phyloP scores from a whole-genome alignment of 1,284 basidiomycete species.

The Ustilago sp. region DNA sequence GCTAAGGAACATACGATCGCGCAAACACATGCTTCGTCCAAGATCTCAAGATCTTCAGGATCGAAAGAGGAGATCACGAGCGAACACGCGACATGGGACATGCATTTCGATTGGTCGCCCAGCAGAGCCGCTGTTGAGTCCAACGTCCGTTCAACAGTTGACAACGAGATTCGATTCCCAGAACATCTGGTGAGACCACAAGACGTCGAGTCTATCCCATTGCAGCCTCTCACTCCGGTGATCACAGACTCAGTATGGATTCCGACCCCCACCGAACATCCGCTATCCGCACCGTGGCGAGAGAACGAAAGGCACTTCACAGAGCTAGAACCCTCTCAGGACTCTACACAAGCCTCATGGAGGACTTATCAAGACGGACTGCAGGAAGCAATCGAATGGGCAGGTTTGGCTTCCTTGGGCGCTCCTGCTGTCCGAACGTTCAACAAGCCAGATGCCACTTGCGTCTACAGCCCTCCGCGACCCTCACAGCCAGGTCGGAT shows the following conservation, averaged over 20 bases:
- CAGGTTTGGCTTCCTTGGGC: constrained; percentile 30
- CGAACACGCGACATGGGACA: constrained; percentile 49
- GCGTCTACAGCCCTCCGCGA: constrained; percentile 37
- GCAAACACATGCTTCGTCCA: constrained; percentile 28
- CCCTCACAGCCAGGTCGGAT: constrained; percentile 17
- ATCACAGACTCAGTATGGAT: constrained; percentile 43
- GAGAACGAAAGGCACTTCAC: constrained; percentile 21
- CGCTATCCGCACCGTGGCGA: constrained; percentile 13
- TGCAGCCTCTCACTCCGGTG: constrained; percentile 1
- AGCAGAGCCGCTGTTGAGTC: constrained; percentile 9
- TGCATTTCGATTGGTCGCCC: constrained; percentile 51
- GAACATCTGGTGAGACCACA: constrained; percentile 27
- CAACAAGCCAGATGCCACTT: constrained; percentile 18
- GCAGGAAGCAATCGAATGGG: constrained; percentile 48
- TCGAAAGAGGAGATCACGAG: constrained; percentile 6
- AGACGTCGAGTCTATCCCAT: constrained; percentile 12
- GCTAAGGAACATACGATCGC: constrained; percentile 18
- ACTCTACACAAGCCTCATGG: constrained; percentile 17
- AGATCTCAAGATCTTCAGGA: constrained; percentile 6
- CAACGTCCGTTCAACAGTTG: not conserved
- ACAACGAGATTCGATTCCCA: constrained; percentile 40
- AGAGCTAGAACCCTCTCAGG: constrained; percentile 20
- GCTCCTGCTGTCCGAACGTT: constrained; percentile 29
- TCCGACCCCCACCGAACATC: constrained; percentile 19
- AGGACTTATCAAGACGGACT: constrained; percentile 19